A percentile compares a stretch with the other conserved stretches of the same genome.
These are phyloP conservation scores for Fonsecaea nubica DNA, from an alignment of 2,329 filamentous ascomycete species.

Conservation along the genomic window DNA sequence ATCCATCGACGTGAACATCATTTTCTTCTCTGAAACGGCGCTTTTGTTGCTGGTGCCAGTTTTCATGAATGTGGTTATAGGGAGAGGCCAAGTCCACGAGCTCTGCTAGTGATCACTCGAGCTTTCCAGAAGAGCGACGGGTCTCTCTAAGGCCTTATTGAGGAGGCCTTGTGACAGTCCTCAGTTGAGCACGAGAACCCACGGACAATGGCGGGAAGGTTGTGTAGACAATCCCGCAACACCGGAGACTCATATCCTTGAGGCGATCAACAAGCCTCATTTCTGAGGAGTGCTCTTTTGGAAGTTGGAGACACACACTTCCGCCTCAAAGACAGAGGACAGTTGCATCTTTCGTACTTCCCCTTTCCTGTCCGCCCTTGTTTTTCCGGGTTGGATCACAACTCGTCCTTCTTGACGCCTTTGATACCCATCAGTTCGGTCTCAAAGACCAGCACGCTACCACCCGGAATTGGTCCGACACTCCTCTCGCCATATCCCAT, in stretches of 20 bases:
- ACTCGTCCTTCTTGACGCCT: slow-evolving; percentile 60
- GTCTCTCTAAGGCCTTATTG: not conserved
- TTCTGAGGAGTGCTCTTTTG: not conserved
- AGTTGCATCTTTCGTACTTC: too few relatives aligned
- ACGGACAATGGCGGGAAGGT: not conserved
- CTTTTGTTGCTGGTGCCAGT: too few relatives aligned
- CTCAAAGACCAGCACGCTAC: slow-evolving; percentile 86
- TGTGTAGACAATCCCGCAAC: not conserved
- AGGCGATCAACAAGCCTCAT: not conserved
- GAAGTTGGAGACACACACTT: not conserved
- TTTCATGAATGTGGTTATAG: not conserved
- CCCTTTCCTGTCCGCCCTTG: not conserved
- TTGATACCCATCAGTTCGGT: slow-evolving; percentile 86
- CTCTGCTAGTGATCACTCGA: too few relatives aligned
- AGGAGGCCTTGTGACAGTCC: not conserved
- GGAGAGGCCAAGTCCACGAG: not conserved
- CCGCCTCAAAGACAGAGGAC: too few relatives aligned
- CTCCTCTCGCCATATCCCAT: slow-evolving; percentile 78
- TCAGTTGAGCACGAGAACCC: not conserved
- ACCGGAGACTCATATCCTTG: not conserved
- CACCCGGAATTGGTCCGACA: slow-evolving; percentile 82
- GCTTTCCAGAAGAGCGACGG: too few relatives aligned
- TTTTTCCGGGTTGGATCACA: slow-evolving; percentile 41
- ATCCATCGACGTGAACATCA: not conserved
- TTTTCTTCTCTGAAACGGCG: not conserved